These are phyloP conservation scores for Grigorovia yakushimaensis DNA, from an alignment of 805 yeast genomes.

Conservation along the genomic window DNA sequence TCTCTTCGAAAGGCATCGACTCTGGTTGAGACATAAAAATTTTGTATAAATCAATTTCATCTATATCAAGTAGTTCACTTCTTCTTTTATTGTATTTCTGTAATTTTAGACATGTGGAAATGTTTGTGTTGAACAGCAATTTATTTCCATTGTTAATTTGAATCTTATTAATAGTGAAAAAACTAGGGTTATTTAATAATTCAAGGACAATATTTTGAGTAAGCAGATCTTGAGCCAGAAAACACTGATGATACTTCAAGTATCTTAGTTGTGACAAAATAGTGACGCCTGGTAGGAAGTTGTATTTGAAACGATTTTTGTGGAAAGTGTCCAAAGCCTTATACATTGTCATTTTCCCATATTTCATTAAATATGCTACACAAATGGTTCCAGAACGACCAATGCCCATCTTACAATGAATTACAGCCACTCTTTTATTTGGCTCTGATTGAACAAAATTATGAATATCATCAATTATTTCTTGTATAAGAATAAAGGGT, in stretches of 20 bases:
- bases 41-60: conserved; percentile 1
- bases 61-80: background rate
- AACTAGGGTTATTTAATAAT: conserved; percentile 5
- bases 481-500: conserved; percentile 42
- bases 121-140: conserved; percentile 2
- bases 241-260: conserved; percentile 43
- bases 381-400: conserved; percentile 80
- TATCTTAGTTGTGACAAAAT: conserved; percentile 62
- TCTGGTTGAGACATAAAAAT: background rate
- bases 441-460: conserved; percentile 29
- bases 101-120: conserved; percentile 11
- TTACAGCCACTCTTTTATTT: conserved; percentile 42
- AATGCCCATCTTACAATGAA: conserved; percentile 88
- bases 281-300: conserved; percentile 58
- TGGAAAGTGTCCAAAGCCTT: conserved; percentile 49
- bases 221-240: conserved; percentile 10
- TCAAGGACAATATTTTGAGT: conserved; percentile 6
- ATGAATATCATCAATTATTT: conserved; percentile 37
- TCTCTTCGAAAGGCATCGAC: background rate
- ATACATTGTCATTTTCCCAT: conserved; percentile 29
- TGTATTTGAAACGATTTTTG: conserved; percentile 42
- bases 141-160: conserved; percentile 14
- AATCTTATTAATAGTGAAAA: conserved; percentile 11
- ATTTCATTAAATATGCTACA: conserved; percentile 59
- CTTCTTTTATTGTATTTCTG: conserved; percentile 11